Percentiles rank a stretch among this genome's conserved stretches.
These are phyloP conservation scores for Sextonia rubra DNA, from an alignment of 164 flowering plant species.

Conservation along the genomic window DNA sequence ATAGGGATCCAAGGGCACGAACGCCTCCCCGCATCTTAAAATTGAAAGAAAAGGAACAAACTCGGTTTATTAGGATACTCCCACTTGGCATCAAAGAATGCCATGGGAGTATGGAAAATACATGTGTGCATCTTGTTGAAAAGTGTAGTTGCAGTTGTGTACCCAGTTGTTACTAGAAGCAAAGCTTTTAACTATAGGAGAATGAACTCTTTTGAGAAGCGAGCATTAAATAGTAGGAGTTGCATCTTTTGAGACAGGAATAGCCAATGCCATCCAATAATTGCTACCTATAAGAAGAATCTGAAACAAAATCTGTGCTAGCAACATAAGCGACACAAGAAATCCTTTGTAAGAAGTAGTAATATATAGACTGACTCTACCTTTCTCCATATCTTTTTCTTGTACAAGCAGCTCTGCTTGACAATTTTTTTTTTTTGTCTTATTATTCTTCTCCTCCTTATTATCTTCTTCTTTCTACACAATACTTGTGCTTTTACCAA, in stretches of 20 bases:
- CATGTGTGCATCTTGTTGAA: constrained; percentile 75
- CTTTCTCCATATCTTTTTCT: constrained; percentile 95
- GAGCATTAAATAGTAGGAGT: constrained; percentile 36
- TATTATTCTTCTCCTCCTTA: constrained; percentile 18
- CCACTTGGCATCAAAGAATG: constrained; percentile 95
- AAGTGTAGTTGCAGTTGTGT: constrained; percentile 63
- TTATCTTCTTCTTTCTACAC: constrained; percentile 11
- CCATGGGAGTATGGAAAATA: constrained; percentile 91
- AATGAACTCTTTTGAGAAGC: constrained; percentile 44
- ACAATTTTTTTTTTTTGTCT: constrained; percentile 34
- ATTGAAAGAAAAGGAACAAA: too few relatives aligned
- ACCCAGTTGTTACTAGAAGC: constrained; percentile 53
- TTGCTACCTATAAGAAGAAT: constrained; percentile 83
- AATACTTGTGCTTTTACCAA: constrained; percentile 2
- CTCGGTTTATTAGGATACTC: too few relatives aligned
- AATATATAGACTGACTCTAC: constrained; percentile 65
- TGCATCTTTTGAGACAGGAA: constrained; percentile 56
- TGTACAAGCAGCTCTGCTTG: constrained; percentile 63
- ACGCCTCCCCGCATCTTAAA: too few relatives aligned
- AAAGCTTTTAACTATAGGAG: constrained; percentile 43
- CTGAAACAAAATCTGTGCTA: constrained; percentile 54
- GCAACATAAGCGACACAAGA: constrained; percentile 62
- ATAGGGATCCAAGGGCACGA: constrained; percentile 75
- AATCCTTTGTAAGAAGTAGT: constrained; percentile 71
- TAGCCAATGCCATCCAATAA: constrained; percentile 96